A percentile compares a stretch with the other conserved stretches of the same genome.
These are phyloP conservation scores for Ceratobasidium sp. DNA, from an alignment of 1,284 basidiomycete genomes.

Conservation along the genomic window DNA sequence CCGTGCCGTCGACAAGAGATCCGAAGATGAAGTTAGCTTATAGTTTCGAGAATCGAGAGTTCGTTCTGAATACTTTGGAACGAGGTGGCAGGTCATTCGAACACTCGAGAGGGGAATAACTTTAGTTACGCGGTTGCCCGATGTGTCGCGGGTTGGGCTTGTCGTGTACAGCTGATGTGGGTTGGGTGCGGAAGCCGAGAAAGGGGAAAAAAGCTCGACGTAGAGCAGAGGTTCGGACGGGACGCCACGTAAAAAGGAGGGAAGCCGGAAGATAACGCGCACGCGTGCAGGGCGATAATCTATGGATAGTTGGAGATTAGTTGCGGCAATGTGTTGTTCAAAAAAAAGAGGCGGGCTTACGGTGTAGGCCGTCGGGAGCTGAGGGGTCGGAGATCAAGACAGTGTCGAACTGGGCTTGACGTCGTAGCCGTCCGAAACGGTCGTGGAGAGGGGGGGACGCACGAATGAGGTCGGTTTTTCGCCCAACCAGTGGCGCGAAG, in stretches of 20 bases:
- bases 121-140: neutral
- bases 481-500: neutral
- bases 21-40: too few relatives aligned
- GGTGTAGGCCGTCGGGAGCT: neutral
- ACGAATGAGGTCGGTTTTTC: neutral
- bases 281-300: constrained; percentile 1
- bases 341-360: neutral
- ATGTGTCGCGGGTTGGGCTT: neutral
- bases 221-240: neutral
- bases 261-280: neutral
- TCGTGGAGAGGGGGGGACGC: neutral
- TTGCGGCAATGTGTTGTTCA: neutral
- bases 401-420: neutral
- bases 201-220: neutral
- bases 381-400: neutral
- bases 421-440: too few relatives aligned
- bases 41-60: neutral
- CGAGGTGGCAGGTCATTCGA: neutral
- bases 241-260: neutral
- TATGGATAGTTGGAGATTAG: neutral
- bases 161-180: neutral
- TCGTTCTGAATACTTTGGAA: neutral
- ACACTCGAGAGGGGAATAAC: neutral
- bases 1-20: neutral
- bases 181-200: neutral